Base-by-base conservation (phyloP, 768 basidiomycete species). In the Termitomyces titanicus region DNA sequence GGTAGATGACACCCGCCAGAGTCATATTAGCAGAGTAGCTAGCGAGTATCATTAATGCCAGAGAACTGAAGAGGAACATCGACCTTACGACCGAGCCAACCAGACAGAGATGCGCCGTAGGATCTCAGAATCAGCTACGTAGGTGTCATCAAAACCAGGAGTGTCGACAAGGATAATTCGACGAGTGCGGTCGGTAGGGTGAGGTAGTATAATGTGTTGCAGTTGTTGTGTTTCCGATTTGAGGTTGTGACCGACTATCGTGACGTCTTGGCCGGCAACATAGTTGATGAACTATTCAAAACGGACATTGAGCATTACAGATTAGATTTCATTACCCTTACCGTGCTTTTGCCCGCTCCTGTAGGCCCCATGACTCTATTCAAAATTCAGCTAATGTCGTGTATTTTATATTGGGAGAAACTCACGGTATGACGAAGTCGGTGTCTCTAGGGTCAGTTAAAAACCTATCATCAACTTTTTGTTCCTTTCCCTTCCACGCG, bases 1-100 rank as follows among this genome's bases (percentile, higher is more conserved):
- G 48, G 37, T 62, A 62, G 31, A 62, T 54, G 48, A 62, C 56
- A 13, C 58, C 61, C 18, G 56, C 50, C 11, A 62, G 38, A 34
- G 33, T 55, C 50, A 57, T 57, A 40, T 62, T 60, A 7, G 51
- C 55, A 29, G 40, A 53, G 22, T 60, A 60, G n/a, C 58, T 60
- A 51, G 13, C 10, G 37, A 31, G 17, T 3, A 22, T 42, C 13
- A 13, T 34, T 20, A 52, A 17, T 24, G 22, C 25, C 35, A 6
- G 13, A 40, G 25, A 22, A 17, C 17, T 24, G 1, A 24, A 4
- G n/a, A n/a, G 2, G 3, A 35, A 17, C 6, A n/a, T 11, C 3
- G 29, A 11, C 24, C 51, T 33, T 42, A 60, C 58, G 58, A 60
- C 45, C 50, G 58, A 34, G 55, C 58, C 31, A 56, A n/a, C 58